Evolutionary conservation across 2,329 filamentous ascomycete genomes (phyloP).

Genomic region (Cercospora sp.): DNA sequence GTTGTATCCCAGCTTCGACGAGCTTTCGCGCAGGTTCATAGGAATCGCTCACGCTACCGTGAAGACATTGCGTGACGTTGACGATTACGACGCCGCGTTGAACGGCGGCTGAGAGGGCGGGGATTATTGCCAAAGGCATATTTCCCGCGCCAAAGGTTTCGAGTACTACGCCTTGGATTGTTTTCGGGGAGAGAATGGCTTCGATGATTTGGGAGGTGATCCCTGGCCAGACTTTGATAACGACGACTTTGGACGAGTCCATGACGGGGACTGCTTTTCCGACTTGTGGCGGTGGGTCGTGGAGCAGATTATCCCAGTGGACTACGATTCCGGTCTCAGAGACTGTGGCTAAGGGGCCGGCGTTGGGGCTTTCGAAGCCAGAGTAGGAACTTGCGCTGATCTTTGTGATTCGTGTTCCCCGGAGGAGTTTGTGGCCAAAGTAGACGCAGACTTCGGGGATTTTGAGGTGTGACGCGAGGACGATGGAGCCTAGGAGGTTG

Average conservation of each 20-base stretch:
- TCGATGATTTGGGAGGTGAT: conserved; percentile 90
- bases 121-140: conserved; percentile 77
- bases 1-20: conserved; percentile 83
- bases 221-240: conserved; percentile 85
- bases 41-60: conserved; percentile 42
- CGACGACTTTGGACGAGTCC: conserved; percentile 86
- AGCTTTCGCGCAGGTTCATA: conserved; percentile 59
- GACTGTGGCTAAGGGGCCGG: conserved; percentile 76
- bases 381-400: conserved; percentile 83
- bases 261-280: conserved; percentile 50
- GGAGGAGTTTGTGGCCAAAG: conserved; percentile 88
- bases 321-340: conserved; percentile 55
- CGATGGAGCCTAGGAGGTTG: conserved; percentile 83
- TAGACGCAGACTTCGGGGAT: conserved; percentile 92
- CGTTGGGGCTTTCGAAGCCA: conserved; percentile 87
- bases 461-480: conserved; percentile 88
- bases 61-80: conserved; percentile 80
- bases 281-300: conserved; percentile 50
- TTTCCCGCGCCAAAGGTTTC: conserved; percentile 95
- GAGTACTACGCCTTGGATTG: conserved; percentile 74
- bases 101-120: conserved; percentile 66
- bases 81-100: conserved; percentile 80
- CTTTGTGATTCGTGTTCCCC: conserved; percentile 86
- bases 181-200: conserved; percentile 72
- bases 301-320: conserved; percentile 39